A percentile compares a stretch with the other conserved stretches of the same genome.
Evolutionary conservation across 257 asterid genomes (phyloP).

Genomic region (Gentiana macrophylla): DNA sequence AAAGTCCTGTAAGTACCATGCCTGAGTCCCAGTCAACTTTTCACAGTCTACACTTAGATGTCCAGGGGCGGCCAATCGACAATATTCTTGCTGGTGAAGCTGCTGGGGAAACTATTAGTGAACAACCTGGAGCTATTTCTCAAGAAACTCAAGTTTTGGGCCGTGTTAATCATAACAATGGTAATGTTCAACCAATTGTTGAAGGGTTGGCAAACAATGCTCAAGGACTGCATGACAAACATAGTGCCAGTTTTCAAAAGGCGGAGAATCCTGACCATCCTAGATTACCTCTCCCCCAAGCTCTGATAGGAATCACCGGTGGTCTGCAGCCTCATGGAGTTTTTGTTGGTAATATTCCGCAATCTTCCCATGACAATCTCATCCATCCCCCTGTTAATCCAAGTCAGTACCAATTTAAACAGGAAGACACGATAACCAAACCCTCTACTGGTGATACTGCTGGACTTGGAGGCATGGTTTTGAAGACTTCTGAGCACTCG

Average conservation of each 20-base stretch:
- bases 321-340: slow-evolving; percentile 42
- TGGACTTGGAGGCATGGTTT: slow-evolving; percentile 24
- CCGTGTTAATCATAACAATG: slow-evolving; percentile 26
- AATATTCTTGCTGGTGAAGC: slow-evolving; percentile 30
- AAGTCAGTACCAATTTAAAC: slow-evolving; percentile 48
- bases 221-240: slow-evolving; percentile 31
- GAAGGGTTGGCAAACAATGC: slow-evolving; percentile 28
- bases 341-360: slow-evolving; percentile 33
- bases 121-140: slow-evolving; percentile 25
- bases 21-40: slow-evolving; percentile 38
- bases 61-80: slow-evolving; percentile 39
- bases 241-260: slow-evolving; percentile 25
- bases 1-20: slow-evolving; percentile 32
- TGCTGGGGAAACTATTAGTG: slow-evolving; percentile 27
- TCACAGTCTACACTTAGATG: slow-evolving; percentile 56
- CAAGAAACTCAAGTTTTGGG: slow-evolving; percentile 18
- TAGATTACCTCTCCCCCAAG: slow-evolving; percentile 33
- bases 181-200: slow-evolving; percentile 25
- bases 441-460: slow-evolving; percentile 33
- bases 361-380: slow-evolving; percentile 31
- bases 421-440: slow-evolving; percentile 30
- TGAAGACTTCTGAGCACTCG: slow-evolving; percentile 34
- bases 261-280: slow-evolving; percentile 42
- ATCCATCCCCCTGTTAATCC: slow-evolving; percentile 33
- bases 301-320: slow-evolving; percentile 31